Conservation (phyloP, 148 eudicot genomes). For the Selenicereus undatus region DNA sequence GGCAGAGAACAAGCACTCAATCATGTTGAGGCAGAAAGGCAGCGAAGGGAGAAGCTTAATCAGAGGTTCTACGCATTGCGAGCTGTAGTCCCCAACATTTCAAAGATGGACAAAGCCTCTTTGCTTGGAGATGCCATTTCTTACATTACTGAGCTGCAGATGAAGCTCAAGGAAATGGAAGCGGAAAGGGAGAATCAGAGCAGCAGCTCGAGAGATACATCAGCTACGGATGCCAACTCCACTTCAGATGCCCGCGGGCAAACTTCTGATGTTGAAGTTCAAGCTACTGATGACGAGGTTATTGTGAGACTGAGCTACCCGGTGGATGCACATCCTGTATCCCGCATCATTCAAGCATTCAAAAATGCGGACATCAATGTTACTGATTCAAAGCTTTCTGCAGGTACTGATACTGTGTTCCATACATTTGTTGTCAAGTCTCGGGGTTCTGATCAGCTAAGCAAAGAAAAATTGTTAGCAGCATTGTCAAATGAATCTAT, state of each 20-base stretch:
- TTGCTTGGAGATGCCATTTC: conserved; percentile 85
- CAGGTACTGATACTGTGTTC: conserved; percentile 52
- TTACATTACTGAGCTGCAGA: conserved; percentile 76
- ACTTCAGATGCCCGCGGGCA: conserved; percentile 29
- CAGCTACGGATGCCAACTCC: conserved; percentile 36
- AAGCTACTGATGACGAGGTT: conserved; percentile 49
- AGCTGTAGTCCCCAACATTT: conserved; percentile 87
- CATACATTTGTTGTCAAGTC: conserved; percentile 72
- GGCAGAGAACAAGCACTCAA: conserved; percentile 53
- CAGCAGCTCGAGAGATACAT: conserved; percentile 31
- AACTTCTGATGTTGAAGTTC: conserved; percentile 43
- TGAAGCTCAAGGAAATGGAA: conserved; percentile 74
- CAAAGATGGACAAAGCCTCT: conserved; percentile 98
- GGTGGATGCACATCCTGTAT: conserved; percentile 62
- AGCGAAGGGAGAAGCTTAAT: conserved; percentile 83
- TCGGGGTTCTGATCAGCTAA: conserved; percentile 52
- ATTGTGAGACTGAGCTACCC: conserved; percentile 60
- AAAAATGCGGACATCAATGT: conserved; percentile 48
- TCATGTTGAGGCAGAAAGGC: conserved; percentile 94
- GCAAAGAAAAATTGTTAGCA: conserved; percentile 63
- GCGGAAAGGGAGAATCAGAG: conserved; percentile 42
- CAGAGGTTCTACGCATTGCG: conserved; percentile 82
- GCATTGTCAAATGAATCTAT: conserved; percentile 46
- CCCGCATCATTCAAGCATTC: conserved; percentile 61
- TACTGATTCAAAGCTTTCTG: conserved; percentile 54